Base-by-base conservation (phyloP, 176 grass and related monocot genomes). In the Zea mays region DNA sequence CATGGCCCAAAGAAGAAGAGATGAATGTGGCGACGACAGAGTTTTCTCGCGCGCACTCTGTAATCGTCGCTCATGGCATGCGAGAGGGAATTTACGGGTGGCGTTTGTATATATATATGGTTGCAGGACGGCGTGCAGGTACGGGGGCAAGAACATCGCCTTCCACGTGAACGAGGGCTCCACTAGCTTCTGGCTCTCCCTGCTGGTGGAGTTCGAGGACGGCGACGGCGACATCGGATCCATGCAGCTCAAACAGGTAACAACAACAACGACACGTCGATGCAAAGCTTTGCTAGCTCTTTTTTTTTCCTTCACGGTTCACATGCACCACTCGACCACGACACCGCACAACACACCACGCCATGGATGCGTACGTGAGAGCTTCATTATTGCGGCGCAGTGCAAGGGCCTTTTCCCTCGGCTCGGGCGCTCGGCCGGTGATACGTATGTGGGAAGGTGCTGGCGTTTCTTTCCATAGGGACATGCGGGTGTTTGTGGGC, bases 91-190 rank as follows among this genome's bases (percentile, higher is more conserved):
- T 3, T 58, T 21, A 51, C 55, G 10, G 80, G 27, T 27, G 3
- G 21, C 1, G n/a, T 60, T 60, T 59, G 15, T 16, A 2, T 16
- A 2, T 67, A 10, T 6, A 4, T 44, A 2, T 13, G 42, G 0
- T 36, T 73, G 21, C 87, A 98, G 96, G 87, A 98, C 89, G 55
- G 47, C 87, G 45, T 98, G 96, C 89, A 90, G 84, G 77, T 98
- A 98, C 82, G 73, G 87, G 17, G 85, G 83, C 10, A 88, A 92
- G 81, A 94, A 87, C 77, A 92, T 98, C 50, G 91, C 96, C 34
- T 98, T 98, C 86, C 96, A 85, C 63, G 89, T 98, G 60, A 92
- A 92, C 13, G 92, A 94, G 74, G 96, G 96, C 45, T 98, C 96
- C 12, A 98, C 92, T 43, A 79, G 81, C 72, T 98, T 88, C 84